These are phyloP conservation scores for Sporothrix euskadiensis DNA, from an alignment of 2,329 filamentous ascomycete genomes.

Conservation along the genomic window DNA sequence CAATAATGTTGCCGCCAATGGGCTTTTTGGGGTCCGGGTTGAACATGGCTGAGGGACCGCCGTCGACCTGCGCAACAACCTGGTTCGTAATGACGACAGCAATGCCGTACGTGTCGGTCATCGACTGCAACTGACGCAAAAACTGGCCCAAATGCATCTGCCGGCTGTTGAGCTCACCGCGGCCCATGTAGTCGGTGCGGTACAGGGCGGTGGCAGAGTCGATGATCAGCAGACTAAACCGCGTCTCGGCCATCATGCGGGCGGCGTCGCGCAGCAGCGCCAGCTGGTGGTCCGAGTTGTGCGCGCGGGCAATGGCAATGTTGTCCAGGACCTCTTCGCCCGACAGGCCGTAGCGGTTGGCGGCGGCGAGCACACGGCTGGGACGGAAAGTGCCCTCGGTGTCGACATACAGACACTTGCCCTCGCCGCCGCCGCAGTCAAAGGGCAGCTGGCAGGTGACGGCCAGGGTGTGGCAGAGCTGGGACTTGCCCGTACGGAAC, in stretches of 20 bases:
- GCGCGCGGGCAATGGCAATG: constrained; percentile 94
- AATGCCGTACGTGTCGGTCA: constrained; percentile 86
- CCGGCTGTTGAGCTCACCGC: constrained; percentile 90
- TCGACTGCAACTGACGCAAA: constrained; percentile 77
- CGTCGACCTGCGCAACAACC: constrained; percentile 96
- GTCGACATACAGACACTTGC: constrained; percentile 97
- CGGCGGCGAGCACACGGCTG: constrained; percentile 85
- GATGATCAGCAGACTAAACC: constrained; percentile 92
- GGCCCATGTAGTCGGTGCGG: constrained; percentile 93
- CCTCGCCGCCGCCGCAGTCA: constrained; percentile 97
- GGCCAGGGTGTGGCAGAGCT: constrained; percentile 97
- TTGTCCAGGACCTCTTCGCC: constrained; percentile 98
- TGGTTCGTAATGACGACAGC: constrained; percentile 99
- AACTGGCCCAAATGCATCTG: constrained; percentile 89
- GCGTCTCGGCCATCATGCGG: constrained; percentile 98
- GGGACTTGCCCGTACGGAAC: constrained; percentile 96
- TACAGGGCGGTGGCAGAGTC: constrained; percentile 96
- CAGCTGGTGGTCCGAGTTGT: constrained; percentile 97
- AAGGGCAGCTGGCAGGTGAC: constrained; percentile 97
- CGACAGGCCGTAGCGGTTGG: constrained; percentile 89
- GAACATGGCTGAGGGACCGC: constrained; percentile 95
- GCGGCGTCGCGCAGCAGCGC: constrained; percentile 93
- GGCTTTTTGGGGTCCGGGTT: constrained; percentile 99
- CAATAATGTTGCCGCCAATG: constrained; percentile 98
- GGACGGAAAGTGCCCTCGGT: constrained; percentile 97